Evolutionary conservation across 1,139 yeast genomes (phyloP).

Genomic region (Debaryomyces robertsiae): DNA sequence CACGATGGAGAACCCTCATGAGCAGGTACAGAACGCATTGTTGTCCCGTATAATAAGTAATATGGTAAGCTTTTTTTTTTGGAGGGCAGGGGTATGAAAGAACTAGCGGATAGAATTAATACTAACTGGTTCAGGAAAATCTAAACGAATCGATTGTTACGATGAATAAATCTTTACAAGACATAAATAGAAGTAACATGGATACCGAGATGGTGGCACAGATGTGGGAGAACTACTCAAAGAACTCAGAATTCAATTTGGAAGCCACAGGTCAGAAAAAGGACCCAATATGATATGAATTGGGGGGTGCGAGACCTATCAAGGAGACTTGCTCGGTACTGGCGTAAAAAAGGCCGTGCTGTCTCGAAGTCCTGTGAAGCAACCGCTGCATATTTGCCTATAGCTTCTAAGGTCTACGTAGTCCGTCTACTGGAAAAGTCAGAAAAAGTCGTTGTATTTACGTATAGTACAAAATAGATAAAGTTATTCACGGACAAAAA

Average conservation of each 20-base stretch:
- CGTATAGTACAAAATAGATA: constrained; percentile 7
- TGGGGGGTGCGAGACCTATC: too few species aligned
- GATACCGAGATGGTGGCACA: constrained; percentile 74
- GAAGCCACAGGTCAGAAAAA: constrained; percentile 69
- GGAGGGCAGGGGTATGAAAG: too few species aligned
- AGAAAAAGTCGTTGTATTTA: not conserved
- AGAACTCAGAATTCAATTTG: constrained; percentile 70
- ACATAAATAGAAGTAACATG: constrained; percentile 66
- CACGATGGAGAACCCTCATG: constrained; percentile 82
- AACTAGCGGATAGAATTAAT: too few species aligned
- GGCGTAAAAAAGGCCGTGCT: too few species aligned
- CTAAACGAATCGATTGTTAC: constrained; percentile 71
- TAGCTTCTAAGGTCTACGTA: too few species aligned
- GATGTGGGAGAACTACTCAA: constrained; percentile 80
- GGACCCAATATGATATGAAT: constrained; percentile 52
- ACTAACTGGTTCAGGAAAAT: constrained; percentile 47
- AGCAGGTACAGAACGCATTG: constrained; percentile 78
- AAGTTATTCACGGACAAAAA: too few species aligned
- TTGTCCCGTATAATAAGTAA: constrained; percentile 76
- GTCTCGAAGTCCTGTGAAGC: too few species aligned
- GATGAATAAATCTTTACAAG: constrained; percentile 61
- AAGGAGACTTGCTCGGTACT: too few species aligned
- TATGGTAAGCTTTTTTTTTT: constrained; percentile 53
- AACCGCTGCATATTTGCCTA: too few species aligned
- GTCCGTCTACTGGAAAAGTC: not conserved